Percentiles rank a stretch among this genome's conserved stretches.
Evolutionary conservation across 352 stramenopile genomes (phyloP).

Genomic region (Pythium rhizo-oryzae): DNA sequence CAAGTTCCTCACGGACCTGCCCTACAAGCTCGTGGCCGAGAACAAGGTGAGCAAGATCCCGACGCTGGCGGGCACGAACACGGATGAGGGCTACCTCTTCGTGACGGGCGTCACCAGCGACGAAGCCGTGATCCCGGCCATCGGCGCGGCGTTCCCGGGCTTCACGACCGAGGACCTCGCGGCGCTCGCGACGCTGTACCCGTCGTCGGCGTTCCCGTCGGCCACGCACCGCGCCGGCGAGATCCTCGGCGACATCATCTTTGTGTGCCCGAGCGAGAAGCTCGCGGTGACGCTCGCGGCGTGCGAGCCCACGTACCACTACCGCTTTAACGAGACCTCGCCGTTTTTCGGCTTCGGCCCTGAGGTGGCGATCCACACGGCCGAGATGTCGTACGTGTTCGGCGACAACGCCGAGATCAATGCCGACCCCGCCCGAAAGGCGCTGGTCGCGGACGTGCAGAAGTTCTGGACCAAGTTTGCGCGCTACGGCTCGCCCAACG

Average conservation of each 20-base stretch:
- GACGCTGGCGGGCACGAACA: slow-evolving; percentile 15
- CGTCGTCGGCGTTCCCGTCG: background rate
- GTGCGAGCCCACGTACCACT: slow-evolving; percentile 11
- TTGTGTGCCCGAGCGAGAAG: slow-evolving; percentile 20
- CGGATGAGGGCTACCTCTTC: slow-evolving; percentile 18
- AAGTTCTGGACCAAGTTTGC: slow-evolving; percentile 28
- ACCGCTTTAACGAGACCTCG: slow-evolving; percentile 21
- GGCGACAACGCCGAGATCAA: background rate
- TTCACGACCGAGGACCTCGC: slow-evolving; percentile 1
- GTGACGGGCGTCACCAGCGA: background rate
- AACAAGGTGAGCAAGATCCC: slow-evolving; percentile 21
- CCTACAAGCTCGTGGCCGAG: slow-evolving; percentile 1
- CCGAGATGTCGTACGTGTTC: slow-evolving; percentile 14
- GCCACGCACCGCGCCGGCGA: background rate
- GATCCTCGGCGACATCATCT: slow-evolving; percentile 12
- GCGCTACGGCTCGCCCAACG: slow-evolving; percentile 11
- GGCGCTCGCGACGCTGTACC: slow-evolving; percentile 6
- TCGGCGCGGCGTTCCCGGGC: background rate
- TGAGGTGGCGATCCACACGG: slow-evolving; percentile 12
- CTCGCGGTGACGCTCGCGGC: background rate
- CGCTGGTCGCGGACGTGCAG: slow-evolving; percentile 2
- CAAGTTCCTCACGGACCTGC: slow-evolving; percentile 1
- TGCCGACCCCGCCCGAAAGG: background rate
- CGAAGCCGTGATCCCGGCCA: background rate
- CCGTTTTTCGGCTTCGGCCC: background rate